Evolutionary conservation across 257 asterid species (phyloP), one percentile per base, ranked within the genome.

Genomic region (Forsythia suspensa): DNA sequence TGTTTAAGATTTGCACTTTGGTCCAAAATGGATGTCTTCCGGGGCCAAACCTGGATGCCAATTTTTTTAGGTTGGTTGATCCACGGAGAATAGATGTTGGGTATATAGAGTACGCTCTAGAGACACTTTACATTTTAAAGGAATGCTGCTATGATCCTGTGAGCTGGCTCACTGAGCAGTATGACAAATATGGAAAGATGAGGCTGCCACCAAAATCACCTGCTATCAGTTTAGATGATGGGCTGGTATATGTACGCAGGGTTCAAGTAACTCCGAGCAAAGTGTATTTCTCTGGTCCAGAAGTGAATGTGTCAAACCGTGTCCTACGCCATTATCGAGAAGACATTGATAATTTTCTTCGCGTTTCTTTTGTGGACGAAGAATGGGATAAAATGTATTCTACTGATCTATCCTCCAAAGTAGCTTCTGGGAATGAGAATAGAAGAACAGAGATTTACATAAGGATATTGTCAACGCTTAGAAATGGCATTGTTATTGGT

Each of bases 331-430:
- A 93, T 5, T 95, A 74, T 63, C 34, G 21, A 1, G 76, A 77
- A 16, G 75, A 91, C 72, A 82, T 92, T 10, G 94, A 92, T 69
- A 91, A 89, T 86, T 95, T 95, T 78, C 85, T 95, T 75, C 97
- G 98, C 18, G 95, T 95, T 75, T 92, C 99, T 12, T 95, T 95
- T 77, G 87, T 90, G 79, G 99, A 93, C 75, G 99, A 95, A 85
- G 98, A 95, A 84, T 89, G 92, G 95, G 85, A 90, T 0, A 92
- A 89, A 82, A 82, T 95, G 86, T 84, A 63, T 75, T 92, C 97
- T 4, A 81, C 92, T 7, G 97, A 89, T 68, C 84, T 95, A 69
- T 75, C 78, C n/a, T 90, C 90, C 12, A 87, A 85, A 71, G 82
- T 44, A 15, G 81, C 80, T 70, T 63, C 74, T 8, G 87, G 85